Percentiles rank a stretch among this genome's conserved stretches.
Conservation (phyloP, 352 stramenopile genomes). For the Pythium rhizo-oryzae region DNA sequence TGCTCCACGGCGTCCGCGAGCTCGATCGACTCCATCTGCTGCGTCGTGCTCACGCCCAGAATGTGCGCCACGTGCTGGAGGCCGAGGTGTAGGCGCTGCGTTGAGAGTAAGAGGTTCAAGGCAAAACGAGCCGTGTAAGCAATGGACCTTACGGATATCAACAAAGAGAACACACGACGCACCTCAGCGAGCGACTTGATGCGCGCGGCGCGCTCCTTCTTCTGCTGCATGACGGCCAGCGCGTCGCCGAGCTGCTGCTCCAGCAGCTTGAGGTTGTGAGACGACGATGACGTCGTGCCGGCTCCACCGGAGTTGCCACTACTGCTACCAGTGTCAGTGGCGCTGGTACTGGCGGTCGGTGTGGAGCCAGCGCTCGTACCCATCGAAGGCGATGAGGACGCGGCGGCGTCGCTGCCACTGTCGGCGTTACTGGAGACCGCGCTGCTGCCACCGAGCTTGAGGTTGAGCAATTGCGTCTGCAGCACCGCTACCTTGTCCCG, state of each 20-base stretch:
- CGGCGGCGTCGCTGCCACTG: not conserved
- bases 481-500: slow-evolving; percentile 61
- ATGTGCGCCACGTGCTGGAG: slow-evolving; percentile 81
- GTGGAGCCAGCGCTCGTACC: not conserved
- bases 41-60: slow-evolving; percentile 47
- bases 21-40: slow-evolving; percentile 59
- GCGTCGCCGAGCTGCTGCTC: slow-evolving; percentile 67
- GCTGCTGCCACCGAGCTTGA: slow-evolving; percentile 60
- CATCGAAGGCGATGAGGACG: not conserved
- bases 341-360: not conserved
- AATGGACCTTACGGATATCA: no score
- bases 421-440: not conserved
- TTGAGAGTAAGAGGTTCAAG: not conserved
- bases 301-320: not conserved
- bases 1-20: slow-evolving; percentile 77
- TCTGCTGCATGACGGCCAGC: slow-evolving; percentile 55
- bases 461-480: slow-evolving; percentile 63
- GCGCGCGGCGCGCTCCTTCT: slow-evolving; percentile 63
- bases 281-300: not conserved
- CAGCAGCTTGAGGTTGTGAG: slow-evolving; percentile 62
- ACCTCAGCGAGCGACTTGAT: slow-evolving; percentile 68
- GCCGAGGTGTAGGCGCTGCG: slow-evolving; percentile 76
- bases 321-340: not conserved
- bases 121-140: not conserved
- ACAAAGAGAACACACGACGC: not conserved